Evolutionary conservation across 2,329 filamentous ascomycete genomes (phyloP), one percentile per base, ranked within the genome.

Genomic region (Mycosphaerella sp.): DNA sequence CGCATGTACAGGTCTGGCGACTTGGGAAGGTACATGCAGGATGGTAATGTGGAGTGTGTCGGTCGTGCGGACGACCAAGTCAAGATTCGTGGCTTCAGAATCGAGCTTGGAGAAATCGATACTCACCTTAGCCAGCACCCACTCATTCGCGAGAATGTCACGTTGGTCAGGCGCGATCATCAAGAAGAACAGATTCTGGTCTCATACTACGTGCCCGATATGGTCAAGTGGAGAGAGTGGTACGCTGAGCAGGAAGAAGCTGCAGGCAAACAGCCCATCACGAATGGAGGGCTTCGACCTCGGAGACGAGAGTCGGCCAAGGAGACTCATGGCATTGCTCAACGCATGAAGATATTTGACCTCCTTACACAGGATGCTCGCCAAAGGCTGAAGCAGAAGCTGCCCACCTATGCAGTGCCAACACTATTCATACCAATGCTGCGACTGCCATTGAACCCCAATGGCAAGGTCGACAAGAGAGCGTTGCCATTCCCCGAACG

Each of bases 61-160:
- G 92, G 92, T 21, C 80, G 93, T 55, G 84, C 83, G 23, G 92
- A 97, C 66, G 81, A 86, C 62, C 92, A 97, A 69, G 88, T 96
- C 74, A 98, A 97, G 77, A 92, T 97, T 61, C 86, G 93, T 56
- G 92, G 92, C 1, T 97, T 96, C 78, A 81, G 92, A 57, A 95
- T 98, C 62, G 93, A 98, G 73, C 83, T 97, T 44, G 86, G 86
- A 59, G 93, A 97, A 62, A 96, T 97, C 62, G 91, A 97, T 70
- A 86, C 79, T 41, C 85, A 95, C 69, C 74, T 96, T 45, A 86
- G 83, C 51, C 80, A 83, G 43, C 82, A 88, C 71, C 83, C 81
- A 0, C 73, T 95, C 23, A 81, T 97, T 23, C 80, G 89, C 40
- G 92, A 97, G 61, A 89, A 87, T 71, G 84, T 89, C 62, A 97